These are phyloP conservation scores for Metarhizium anisopliae DNA, from an alignment of 2,329 filamentous ascomycete genomes.

Conservation along the genomic window DNA sequence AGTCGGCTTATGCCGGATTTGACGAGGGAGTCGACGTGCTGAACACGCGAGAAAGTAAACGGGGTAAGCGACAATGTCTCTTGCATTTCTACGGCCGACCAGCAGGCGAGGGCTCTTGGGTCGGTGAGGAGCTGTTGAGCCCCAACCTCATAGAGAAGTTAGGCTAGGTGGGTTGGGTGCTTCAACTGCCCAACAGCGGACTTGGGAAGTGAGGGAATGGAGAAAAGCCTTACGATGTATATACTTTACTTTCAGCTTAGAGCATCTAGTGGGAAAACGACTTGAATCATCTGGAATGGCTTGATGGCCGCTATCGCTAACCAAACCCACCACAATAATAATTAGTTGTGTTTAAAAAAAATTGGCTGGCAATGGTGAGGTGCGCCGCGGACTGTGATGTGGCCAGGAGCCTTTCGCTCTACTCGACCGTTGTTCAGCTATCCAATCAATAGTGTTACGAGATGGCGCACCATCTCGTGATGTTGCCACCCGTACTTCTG, in stretches of 20 bases:
- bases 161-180: neutral
- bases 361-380: neutral
- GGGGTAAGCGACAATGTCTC: constrained; percentile 2
- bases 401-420: neutral
- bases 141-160: neutral
- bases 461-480: too few relatives aligned
- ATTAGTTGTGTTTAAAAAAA: neutral
- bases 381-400: neutral
- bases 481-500: neutral
- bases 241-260: neutral
- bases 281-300: neutral
- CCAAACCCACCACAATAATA: neutral
- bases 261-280: neutral
- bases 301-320: neutral
- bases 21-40: constrained; percentile 2
- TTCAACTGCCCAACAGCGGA: neutral
- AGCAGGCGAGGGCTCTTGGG: constrained; percentile 2
- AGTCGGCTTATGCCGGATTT: constrained; percentile 3
- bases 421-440: neutral
- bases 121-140: neutral
- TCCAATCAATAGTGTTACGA: neutral
- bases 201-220: neutral
- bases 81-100: constrained; percentile 4
- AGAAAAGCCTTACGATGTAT: neutral
- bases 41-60: neutral